phyloP scores from a whole-genome alignment of 305 asterid genomes.

The Ajuga reptans region DNA sequence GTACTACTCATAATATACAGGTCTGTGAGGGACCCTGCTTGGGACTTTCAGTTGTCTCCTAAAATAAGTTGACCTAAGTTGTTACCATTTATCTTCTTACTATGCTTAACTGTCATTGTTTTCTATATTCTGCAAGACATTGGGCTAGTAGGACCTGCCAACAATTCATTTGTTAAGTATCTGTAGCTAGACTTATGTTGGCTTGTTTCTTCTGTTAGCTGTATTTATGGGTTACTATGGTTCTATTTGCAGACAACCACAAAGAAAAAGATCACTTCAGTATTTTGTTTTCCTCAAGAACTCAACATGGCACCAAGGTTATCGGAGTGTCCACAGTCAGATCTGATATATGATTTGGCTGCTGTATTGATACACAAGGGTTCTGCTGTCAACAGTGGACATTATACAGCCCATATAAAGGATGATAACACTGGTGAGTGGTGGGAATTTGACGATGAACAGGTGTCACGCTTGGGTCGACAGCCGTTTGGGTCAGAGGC shows the following conservation, averaged over 20 bases:
- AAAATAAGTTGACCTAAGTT: slow-evolving; percentile 8
- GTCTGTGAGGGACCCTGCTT: slow-evolving; percentile 13
- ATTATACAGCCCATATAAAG: slow-evolving; percentile 85
- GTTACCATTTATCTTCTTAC: slow-evolving; percentile 6
- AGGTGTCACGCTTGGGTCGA: slow-evolving; percentile 68
- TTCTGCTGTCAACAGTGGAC: slow-evolving; percentile 93
- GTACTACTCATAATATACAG: neutral
- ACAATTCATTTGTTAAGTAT: slow-evolving; percentile 13
- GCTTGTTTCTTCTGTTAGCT: slow-evolving; percentile 15
- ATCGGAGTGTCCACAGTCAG: slow-evolving; percentile 49
- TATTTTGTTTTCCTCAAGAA: slow-evolving; percentile 75
- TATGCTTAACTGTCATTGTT: neutral
- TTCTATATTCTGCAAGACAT: neutral
- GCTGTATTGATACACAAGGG: slow-evolving; percentile 97
- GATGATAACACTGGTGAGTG: slow-evolving; percentile 74
- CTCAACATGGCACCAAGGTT: slow-evolving; percentile 68
- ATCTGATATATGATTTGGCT: slow-evolving; percentile 71
- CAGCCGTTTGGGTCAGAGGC: slow-evolving; percentile 64
- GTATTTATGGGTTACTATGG: slow-evolving; percentile 22
- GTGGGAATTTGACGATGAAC: slow-evolving; percentile 99
- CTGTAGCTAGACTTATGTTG: slow-evolving; percentile 17
- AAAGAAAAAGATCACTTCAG: slow-evolving; percentile 88
- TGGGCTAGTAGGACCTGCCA: slow-evolving; percentile 12
- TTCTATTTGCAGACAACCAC: slow-evolving; percentile 74
- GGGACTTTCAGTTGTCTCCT: neutral